These are phyloP conservation scores for Telopea speciosissima DNA, from an alignment of 177 flowering plant genomes.

Conservation along the genomic window DNA sequence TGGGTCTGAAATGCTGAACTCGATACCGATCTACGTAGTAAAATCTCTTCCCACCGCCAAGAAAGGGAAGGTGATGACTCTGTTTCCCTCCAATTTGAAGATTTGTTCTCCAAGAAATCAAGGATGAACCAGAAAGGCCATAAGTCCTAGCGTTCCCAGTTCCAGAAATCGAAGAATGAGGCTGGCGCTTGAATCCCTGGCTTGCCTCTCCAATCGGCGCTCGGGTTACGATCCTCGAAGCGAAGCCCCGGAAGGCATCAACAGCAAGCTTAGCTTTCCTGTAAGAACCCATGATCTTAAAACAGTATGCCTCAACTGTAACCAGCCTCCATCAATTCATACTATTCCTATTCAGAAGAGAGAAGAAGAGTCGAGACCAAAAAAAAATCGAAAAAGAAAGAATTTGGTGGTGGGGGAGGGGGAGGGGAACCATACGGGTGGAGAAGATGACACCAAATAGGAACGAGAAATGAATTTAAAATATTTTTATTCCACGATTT, in stretches of 20 bases:
- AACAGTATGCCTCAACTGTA: not conserved
- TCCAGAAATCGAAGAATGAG: not conserved
- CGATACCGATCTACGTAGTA: slow-evolving; percentile 60
- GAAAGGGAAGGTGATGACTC: slow-evolving; percentile 12
- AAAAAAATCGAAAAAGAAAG: no score
- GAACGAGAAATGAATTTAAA: no score
- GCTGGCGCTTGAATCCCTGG: not conserved
- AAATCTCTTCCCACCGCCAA: slow-evolving; percentile 30
- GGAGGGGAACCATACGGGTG: no score
- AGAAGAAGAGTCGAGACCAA: no score
- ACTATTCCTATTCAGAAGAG: no score
- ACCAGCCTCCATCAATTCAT: no score
- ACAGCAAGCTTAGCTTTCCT: slow-evolving; percentile 38
- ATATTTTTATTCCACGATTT: no score
- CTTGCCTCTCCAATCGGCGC: not conserved
- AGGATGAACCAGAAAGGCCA: slow-evolving; percentile 16
- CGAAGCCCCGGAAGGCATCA: slow-evolving; percentile 28
- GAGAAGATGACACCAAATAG: no score
- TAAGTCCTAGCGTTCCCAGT: not conserved
- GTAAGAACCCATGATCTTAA: slow-evolving; percentile 19
- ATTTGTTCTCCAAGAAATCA: slow-evolving; percentile 23
- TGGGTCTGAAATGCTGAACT: slow-evolving; percentile 57
- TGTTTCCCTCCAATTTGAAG: slow-evolving; percentile 5
- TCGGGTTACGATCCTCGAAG: not conserved
- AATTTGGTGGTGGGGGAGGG: no score